A percentile compares a stretch with the other conserved stretches of the same genome.
phyloP scores from a whole-genome alignment of 352 stramenopile species.

The Pythium folliculosum region DNA sequence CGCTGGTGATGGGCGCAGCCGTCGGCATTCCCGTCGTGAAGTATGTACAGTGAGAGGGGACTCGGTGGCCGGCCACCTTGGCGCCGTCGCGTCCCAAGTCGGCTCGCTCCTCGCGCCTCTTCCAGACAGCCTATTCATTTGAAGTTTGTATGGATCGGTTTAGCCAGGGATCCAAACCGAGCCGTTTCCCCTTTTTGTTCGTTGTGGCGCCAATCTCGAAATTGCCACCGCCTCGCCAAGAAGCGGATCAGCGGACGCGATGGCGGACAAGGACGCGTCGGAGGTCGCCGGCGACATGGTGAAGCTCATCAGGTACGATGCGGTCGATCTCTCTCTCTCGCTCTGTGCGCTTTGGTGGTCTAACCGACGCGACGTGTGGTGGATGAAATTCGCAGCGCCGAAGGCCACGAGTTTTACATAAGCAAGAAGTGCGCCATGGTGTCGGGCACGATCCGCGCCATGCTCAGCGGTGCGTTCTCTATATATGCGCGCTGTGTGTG shows the following conservation, averaged over 20 bases:
- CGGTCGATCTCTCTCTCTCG: not conserved
- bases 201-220: constrained; percentile 5
- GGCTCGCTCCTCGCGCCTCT: constrained; percentile 16
- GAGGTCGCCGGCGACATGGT: constrained; percentile 67
- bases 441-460: constrained; percentile 96
- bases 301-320: constrained; percentile 74
- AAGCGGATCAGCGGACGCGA: not conserved
- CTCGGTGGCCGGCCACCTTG: too few relatives aligned
- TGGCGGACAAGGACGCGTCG: constrained; percentile 58
- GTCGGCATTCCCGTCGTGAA: not conserved
- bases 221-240: too few relatives aligned
- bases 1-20: constrained; percentile 8
- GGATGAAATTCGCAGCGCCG: constrained; percentile 62
- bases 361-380: not conserved
- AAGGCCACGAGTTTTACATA: constrained; percentile 95
- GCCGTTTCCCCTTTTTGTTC: constrained; percentile 9
- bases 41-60: not conserved
- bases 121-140: constrained; percentile 22
- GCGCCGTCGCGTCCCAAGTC: not conserved
- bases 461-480: constrained; percentile 88
- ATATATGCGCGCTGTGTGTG: not conserved
- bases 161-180: constrained; percentile 19
- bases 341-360: not conserved
- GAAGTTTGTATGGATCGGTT: constrained; percentile 23
- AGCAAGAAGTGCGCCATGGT: constrained; percentile 93